Evolutionary conservation across 805 yeast species (phyloP).

Genomic region (Yarrowia sp.): DNA sequence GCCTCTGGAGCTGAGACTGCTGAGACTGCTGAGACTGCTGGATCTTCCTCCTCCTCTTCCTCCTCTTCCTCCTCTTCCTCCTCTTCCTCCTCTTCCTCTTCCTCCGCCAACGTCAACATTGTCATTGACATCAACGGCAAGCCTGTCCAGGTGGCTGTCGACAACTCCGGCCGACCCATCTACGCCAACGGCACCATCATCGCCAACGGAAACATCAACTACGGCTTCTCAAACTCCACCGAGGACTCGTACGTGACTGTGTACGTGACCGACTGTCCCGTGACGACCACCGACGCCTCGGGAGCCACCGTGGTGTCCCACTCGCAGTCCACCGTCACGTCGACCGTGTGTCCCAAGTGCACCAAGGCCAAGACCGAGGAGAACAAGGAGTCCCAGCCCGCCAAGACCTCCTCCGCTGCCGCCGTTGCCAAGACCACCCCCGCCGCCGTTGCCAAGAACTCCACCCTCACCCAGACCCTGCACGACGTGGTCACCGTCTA

Average conservation of each 20-base stretch:
- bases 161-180: not conserved
- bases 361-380: not conserved
- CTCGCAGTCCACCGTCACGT: slow-evolving; percentile 7
- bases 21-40: not conserved
- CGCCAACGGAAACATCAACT: not conserved
- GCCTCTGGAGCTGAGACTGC: not conserved
- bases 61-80: not conserved
- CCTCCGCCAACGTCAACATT: slow-evolving; percentile 6
- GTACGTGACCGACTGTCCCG: slow-evolving; percentile 22
- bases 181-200: not conserved
- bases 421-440: too few relatives aligned
- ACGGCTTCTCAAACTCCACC: slow-evolving; percentile 1
- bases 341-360: slow-evolving; percentile 12
- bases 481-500: not conserved
- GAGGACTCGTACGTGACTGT: slow-evolving; percentile 3
- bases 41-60: not conserved
- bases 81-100: not conserved
- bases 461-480: not conserved
- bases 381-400: not conserved
- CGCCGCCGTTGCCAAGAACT: not conserved
- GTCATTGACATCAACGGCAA: not conserved
- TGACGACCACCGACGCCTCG: slow-evolving; percentile 4
- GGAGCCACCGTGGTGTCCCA: slow-evolving; percentile 1
- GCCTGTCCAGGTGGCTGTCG: not conserved
- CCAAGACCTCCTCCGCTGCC: too few relatives aligned